Evolutionary conservation across 441 rosid species (phyloP).

Genomic region (Erodium texanum): DNA sequence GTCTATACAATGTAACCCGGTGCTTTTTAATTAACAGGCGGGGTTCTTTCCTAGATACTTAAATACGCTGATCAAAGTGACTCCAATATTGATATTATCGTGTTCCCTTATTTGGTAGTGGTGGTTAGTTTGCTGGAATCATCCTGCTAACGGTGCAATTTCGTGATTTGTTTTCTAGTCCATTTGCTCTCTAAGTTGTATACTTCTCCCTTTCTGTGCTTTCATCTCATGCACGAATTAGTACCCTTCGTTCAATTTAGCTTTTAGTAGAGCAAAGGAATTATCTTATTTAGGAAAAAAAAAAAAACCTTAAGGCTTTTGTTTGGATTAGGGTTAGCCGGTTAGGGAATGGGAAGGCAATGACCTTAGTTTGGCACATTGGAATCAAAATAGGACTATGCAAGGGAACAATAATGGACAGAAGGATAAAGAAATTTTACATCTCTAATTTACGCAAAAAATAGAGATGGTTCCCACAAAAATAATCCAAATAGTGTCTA

Average conservation of each 20-base stretch:
- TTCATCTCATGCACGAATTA: background rate
- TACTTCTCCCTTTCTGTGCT: background rate
- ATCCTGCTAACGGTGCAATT: background rate
- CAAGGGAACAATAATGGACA: background rate
- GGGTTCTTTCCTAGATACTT: background rate
- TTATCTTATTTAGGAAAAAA: background rate
- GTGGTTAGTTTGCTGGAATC: background rate
- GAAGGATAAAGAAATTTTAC: no score
- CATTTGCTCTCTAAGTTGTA: background rate
- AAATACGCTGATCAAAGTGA: background rate
- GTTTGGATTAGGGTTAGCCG: background rate
- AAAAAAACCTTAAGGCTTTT: background rate
- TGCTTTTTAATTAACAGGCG: background rate
- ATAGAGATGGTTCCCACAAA: no score
- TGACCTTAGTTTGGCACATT: background rate
- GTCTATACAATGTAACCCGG: background rate
- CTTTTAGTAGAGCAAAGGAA: background rate
- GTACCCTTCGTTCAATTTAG: background rate
- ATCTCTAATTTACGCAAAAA: no score
- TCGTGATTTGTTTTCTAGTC: background rate
- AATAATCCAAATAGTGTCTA: no score
- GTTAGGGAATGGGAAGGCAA: background rate
- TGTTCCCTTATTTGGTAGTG: background rate
- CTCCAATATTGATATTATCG: background rate
- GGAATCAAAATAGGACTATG: background rate